Evolutionary conservation across 2,329 filamentous ascomycete genomes (phyloP), one percentile per base, ranked within the genome.

Genomic region (Aspergillus latus): DNA sequence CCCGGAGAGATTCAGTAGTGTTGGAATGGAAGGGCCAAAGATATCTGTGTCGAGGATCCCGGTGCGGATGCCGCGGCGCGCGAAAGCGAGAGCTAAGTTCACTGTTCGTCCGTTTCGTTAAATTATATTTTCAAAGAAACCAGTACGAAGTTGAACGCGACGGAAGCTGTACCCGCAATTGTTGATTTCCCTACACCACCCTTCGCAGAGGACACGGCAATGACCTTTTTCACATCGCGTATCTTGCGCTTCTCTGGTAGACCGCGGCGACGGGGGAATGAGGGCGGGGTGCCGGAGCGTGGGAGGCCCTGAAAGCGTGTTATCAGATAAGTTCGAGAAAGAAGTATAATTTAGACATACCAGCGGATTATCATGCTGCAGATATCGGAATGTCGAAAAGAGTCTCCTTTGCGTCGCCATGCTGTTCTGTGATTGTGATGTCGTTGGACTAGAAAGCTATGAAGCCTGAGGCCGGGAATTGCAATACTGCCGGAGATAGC

Each of bases 151-250:
- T 99, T 64, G 91, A 96, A 37, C 5, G 11, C 2, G 34, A 37
- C 5, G 4, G 2, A 10, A 13, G 34, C 10, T 3, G 8, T 67
- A 90, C 90, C 88, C 57, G 93, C 88, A 44, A 97, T 86, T 6
- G 94, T 99, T 64, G 91, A 96, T 72, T 99, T 99, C 1, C 94
- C 94, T 0, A 99, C 94, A n/a, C 94, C 94, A 2, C 94, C 94
- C 71, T 99, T 99, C 11, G 94, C 94, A 1, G 92, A 97, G 3
- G 92, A 96, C 11, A 99, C 90, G n/a, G 92, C 92, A 57, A 99
- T 85, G n/a, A 97, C 86, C 71, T 96, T 96, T 62, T 86, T 84
- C 26, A 99, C 93, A 71, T 92, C 86, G 28, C 84, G 83, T 64
- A 99, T 96, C 64, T 84, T 86, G 62, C 90, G 84, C 67, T 88